Evolutionary conservation across 495 filamentous ascomycete genomes (phyloP).

Genomic region (Paragyromitra xinjiangensis): DNA sequence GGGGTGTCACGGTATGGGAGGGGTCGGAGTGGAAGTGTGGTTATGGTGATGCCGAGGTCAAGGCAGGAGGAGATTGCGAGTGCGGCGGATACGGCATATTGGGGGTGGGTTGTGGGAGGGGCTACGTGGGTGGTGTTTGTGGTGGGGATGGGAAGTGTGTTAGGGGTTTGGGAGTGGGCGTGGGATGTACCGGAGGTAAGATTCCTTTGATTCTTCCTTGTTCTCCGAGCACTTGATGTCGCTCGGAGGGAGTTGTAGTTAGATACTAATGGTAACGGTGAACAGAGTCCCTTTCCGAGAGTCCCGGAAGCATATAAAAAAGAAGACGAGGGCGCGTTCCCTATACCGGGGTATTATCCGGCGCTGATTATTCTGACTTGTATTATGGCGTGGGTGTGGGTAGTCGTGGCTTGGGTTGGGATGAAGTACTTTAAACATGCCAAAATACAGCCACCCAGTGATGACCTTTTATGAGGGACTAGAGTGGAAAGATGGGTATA

Average conservation of each 20-base stretch:
- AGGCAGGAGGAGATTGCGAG: slow-evolving; percentile 55
- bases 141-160: slow-evolving; percentile 90
- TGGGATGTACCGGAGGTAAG: slow-evolving; percentile 77
- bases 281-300: slow-evolving; percentile 43
- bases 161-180: slow-evolving; percentile 99
- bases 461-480: slow-evolving; percentile 29
- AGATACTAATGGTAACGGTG: background rate
- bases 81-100: slow-evolving; percentile 82
- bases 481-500: background rate
- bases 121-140: slow-evolving; percentile 96
- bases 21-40: slow-evolving; percentile 42
- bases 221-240: background rate
- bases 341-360: slow-evolving; percentile 96
- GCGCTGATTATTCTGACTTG: slow-evolving; percentile 89
- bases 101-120: slow-evolving; percentile 91
- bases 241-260: background rate
- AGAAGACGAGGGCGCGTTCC: slow-evolving; percentile 68
- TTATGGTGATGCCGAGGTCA: slow-evolving; percentile 40
- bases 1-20: slow-evolving; percentile 39
- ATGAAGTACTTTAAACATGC: slow-evolving; percentile 99
- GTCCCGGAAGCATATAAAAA: slow-evolving; percentile 22
- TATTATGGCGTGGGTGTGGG: slow-evolving; percentile 99
- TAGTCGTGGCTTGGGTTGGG: slow-evolving; percentile 93
- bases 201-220: background rate
- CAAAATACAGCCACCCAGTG: slow-evolving; percentile 68